Evolutionary conservation across 2,329 filamentous ascomycete species (phyloP), one percentile per base, ranked within the genome.

Genomic region (Colletotrichum sp.): DNA sequence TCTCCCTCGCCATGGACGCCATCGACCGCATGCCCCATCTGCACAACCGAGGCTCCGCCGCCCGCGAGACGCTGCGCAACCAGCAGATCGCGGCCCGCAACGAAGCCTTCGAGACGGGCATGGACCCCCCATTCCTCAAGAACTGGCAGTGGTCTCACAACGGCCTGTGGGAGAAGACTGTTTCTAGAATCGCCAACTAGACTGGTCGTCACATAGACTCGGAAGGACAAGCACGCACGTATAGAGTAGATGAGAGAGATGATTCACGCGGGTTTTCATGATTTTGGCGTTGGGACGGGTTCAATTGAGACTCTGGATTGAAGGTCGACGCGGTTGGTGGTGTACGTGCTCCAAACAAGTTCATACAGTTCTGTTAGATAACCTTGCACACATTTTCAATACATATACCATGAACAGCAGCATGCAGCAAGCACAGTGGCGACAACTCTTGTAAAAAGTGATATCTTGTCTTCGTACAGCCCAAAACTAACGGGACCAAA

Each of bases 1-100:
- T 94, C 86, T 94, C 92, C 79, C 85, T 96, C 49, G 94, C 94
- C 12, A 95, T 96, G 76, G 92, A 94, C 80, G 94, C 94, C 16
- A 93, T 96, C 75, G 94, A 96, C 80, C 89, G 90, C 77, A 90
- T 95, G 80, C 87, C 88, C 9, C 84, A 85, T 2, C 85, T 96
- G 36, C 89, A 90, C 18, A 95, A 95, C 85, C 90, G 88, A 71
- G 93, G 91, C 2, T 86, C 91, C 0, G 85, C 88, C 0, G 90
- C 92, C 1, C 86, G 94, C 28, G 93, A 96, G 85, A 87, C 87
- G 72, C 87, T 96, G 79, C 84, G 92, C 77, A 91, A 93, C 79
- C 85, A 89, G 78, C 93, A 94, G 87, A 91, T 95, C 79, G 85
- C 86, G 67, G 92, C 92, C 3, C 89, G 89, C 80, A 91, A 90